Percentiles rank a stretch among this genome's conserved stretches.
Evolutionary conservation across 495 filamentous ascomycete genomes (phyloP).

Genomic region (Xylaria castorea): DNA sequence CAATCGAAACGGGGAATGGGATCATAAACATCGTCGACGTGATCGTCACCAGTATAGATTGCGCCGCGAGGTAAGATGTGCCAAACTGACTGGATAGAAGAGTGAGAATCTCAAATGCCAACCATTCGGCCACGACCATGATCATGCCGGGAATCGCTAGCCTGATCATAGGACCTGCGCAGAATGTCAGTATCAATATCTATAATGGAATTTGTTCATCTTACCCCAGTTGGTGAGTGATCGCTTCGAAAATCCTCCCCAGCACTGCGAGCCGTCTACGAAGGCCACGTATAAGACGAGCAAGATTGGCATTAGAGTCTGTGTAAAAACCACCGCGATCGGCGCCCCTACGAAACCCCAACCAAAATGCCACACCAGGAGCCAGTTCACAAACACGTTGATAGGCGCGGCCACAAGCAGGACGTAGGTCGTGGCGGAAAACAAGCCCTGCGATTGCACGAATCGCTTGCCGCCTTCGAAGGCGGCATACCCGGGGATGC

Average conservation of each 20-base stretch:
- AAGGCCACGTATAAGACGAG: slow-evolving; percentile 79
- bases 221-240: slow-evolving; percentile 17
- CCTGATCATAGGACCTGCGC: slow-evolving; percentile 71
- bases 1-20: slow-evolving; percentile 67
- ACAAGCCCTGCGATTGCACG: slow-evolving; percentile 74
- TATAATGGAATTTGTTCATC: background rate
- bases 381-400: slow-evolving; percentile 70
- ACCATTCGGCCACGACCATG: slow-evolving; percentile 91
- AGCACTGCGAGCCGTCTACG: slow-evolving; percentile 78
- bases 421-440: slow-evolving; percentile 70
- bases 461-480: slow-evolving; percentile 78
- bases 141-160: slow-evolving; percentile 85
- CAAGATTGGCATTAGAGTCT: slow-evolving; percentile 78
- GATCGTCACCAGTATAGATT: slow-evolving; percentile 63
- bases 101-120: slow-evolving; percentile 83
- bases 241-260: slow-evolving; percentile 70
- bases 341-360: slow-evolving; percentile 87
- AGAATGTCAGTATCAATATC: slow-evolving; percentile 25
- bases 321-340: slow-evolving; percentile 80
- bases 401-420: slow-evolving; percentile 70
- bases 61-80: slow-evolving; percentile 69
- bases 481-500: slow-evolving; percentile 70
- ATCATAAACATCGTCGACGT: slow-evolving; percentile 65
- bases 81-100: slow-evolving; percentile 74
- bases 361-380: slow-evolving; percentile 73